Conservation (phyloP, 768 basidiomycete species). For the Panaeolus papilionaceus region DNA sequence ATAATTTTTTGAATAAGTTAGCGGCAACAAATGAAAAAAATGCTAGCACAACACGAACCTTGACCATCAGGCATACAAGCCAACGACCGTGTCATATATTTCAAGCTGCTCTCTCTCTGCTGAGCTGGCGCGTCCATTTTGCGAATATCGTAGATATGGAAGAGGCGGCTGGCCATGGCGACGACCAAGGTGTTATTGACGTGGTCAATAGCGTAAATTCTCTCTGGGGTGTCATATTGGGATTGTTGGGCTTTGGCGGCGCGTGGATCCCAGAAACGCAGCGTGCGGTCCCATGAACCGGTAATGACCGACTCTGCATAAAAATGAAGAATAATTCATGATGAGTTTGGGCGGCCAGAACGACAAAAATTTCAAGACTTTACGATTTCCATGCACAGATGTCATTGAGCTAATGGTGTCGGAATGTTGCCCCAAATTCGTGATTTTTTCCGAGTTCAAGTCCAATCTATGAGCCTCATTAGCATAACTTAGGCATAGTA, state of each 20-base stretch:
- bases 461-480: slow-evolving; percentile 64
- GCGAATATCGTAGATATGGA: slow-evolving; percentile 88
- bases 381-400: slow-evolving; percentile 70
- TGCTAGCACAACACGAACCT: slow-evolving; percentile 36
- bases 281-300: slow-evolving; percentile 90
- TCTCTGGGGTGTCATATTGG: slow-evolving; percentile 75
- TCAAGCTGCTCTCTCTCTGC: slow-evolving; percentile 89
- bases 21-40: neutral
- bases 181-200: slow-evolving; percentile 85
- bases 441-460: slow-evolving; percentile 72
- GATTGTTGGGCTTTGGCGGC: slow-evolving; percentile 60
- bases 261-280: slow-evolving; percentile 89
- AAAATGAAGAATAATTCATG: neutral
- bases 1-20: no score
- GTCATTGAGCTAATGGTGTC: slow-evolving; percentile 83
- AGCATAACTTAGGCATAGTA: neutral
- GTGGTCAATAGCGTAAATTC: slow-evolving; percentile 85
- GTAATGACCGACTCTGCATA: slow-evolving; percentile 73
- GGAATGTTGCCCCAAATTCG: slow-evolving; percentile 80
- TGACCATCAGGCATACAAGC: slow-evolving; percentile 94
- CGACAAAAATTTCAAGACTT: slow-evolving; percentile 28
- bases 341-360: neutral
- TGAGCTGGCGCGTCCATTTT: slow-evolving; percentile 79
- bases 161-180: slow-evolving; percentile 89
- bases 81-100: slow-evolving; percentile 92